These are phyloP conservation scores for Colletotrichum kahawae DNA, from an alignment of 2,329 filamentous ascomycete genomes.

Conservation along the genomic window DNA sequence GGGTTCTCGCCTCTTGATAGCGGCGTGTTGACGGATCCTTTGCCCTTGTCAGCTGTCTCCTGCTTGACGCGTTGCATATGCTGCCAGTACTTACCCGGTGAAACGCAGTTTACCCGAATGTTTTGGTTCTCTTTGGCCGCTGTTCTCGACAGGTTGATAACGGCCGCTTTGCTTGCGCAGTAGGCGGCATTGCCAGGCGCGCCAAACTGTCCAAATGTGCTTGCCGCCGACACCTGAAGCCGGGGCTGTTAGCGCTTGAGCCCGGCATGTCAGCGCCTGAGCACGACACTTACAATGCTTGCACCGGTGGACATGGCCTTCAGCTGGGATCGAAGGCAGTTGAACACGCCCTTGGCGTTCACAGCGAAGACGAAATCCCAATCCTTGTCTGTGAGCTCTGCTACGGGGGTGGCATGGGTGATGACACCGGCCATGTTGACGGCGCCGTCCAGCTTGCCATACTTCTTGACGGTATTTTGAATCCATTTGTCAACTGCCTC, in stretches of 20 bases:
- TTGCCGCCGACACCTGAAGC: slow-evolving; percentile 36
- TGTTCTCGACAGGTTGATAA: slow-evolving; percentile 32
- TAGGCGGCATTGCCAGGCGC: slow-evolving; percentile 32
- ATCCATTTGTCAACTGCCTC: slow-evolving; percentile 30
- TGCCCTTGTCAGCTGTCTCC: neutral
- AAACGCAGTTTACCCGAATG: slow-evolving; percentile 29
- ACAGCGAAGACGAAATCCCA: slow-evolving; percentile 48
- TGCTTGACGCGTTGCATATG: neutral
- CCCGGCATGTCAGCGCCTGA: slow-evolving; percentile 38
- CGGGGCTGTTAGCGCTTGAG: neutral
- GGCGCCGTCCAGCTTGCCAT: slow-evolving; percentile 44
- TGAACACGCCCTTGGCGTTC: slow-evolving; percentile 53
- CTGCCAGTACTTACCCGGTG: slow-evolving; percentile 25
- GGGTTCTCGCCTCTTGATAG: neutral
- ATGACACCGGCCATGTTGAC: slow-evolving; percentile 48
- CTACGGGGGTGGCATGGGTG: slow-evolving; percentile 34
- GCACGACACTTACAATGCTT: slow-evolving; percentile 54
- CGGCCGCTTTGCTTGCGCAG: slow-evolving; percentile 33
- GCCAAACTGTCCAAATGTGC: slow-evolving; percentile 43
- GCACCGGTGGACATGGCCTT: slow-evolving; percentile 41
- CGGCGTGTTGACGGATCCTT: slow-evolving; percentile 2
- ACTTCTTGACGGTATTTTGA: slow-evolving; percentile 33
- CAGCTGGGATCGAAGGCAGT: slow-evolving; percentile 54
- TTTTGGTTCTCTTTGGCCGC: slow-evolving; percentile 32
- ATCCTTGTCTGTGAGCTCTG: slow-evolving; percentile 39